These are phyloP conservation scores for Rachicladosporium sp. DNA, from an alignment of 2,329 filamentous ascomycete species.

Conservation along the genomic window DNA sequence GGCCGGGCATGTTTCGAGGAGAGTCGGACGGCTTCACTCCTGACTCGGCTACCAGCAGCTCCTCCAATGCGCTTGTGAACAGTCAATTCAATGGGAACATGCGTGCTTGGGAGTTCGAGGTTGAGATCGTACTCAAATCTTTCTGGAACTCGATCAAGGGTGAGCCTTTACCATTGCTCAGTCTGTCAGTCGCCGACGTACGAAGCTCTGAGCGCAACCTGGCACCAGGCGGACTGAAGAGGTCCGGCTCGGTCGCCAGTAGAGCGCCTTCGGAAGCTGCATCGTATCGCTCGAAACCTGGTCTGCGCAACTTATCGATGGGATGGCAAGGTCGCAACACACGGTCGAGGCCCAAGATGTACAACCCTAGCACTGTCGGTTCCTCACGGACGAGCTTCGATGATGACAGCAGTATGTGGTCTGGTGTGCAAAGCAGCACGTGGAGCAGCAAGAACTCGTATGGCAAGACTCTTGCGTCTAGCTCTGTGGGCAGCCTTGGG, in stretches of 20 bases:
- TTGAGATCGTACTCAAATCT: conserved; percentile 82
- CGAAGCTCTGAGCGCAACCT: conserved; percentile 31
- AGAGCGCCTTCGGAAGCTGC: conserved; percentile 79
- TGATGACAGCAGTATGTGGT: conserved; percentile 82
- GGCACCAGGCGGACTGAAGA: conserved; percentile 49
- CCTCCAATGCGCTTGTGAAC: conserved; percentile 66
- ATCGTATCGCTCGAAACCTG: conserved; percentile 55
- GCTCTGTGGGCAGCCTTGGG: conserved; percentile 83
- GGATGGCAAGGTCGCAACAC: conserved; percentile 71
- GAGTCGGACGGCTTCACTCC: conserved; percentile 22
- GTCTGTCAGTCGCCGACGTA: conserved; percentile 15
- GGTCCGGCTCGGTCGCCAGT: conserved; percentile 81
- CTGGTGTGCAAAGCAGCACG: conserved; percentile 77
- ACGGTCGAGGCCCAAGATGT: conserved; percentile 63
- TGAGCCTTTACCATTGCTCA: conserved; percentile 70
- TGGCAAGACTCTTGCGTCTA: conserved; percentile 78
- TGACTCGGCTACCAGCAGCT: conserved; percentile 25
- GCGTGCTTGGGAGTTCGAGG: conserved; percentile 74
- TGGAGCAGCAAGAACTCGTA: conserved; percentile 83
- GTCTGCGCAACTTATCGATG: conserved; percentile 50
- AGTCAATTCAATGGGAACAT: conserved; percentile 61
- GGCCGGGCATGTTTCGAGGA: conserved; percentile 24
- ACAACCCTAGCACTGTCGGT: conserved; percentile 67
- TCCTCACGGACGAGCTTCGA: conserved; percentile 92
- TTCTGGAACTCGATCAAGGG: conserved; percentile 85